Evolutionary conservation across 306 rosid species (phyloP).

Genomic region (Canavalia ensiformis): DNA sequence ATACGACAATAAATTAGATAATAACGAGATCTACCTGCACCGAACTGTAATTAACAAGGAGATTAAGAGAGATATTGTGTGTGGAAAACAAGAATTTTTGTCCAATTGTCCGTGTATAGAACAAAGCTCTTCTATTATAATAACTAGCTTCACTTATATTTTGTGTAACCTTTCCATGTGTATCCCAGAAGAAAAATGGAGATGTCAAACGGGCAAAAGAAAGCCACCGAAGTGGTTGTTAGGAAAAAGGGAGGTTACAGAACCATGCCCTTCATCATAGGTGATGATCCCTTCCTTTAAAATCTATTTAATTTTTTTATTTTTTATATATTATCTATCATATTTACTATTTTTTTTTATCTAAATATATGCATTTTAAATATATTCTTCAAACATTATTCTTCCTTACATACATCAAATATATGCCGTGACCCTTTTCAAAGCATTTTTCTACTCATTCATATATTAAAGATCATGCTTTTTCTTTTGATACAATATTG

Average conservation of each 20-base stretch:
- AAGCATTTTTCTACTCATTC: neutral
- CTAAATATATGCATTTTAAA: too few relatives aligned
- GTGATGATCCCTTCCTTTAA: constrained; percentile 48
- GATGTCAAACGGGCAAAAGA: constrained; percentile 52
- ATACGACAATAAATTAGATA: constrained; percentile 34
- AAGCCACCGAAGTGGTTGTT: constrained; percentile 39
- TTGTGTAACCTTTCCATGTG: constrained; percentile 21
- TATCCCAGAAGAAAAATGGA: constrained; percentile 51
- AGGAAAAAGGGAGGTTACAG: constrained; percentile 72
- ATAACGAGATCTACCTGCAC: constrained; percentile 31
- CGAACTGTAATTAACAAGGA: neutral
- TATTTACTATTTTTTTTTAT: too few relatives aligned
- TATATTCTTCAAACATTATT: too few relatives aligned
- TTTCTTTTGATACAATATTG: neutral
- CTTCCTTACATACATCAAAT: neutral
- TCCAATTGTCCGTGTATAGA: constrained; percentile 32
- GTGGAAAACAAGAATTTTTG: constrained; percentile 44
- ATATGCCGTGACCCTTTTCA: constrained; percentile 23
- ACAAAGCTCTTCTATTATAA: constrained; percentile 15
- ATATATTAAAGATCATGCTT: neutral
- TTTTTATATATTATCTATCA: too few relatives aligned
- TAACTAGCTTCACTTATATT: constrained; percentile 24
- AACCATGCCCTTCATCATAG: constrained; percentile 87
- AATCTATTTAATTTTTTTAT: too few relatives aligned
- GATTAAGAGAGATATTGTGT: neutral